Conservation (phyloP, 2,329 filamentous ascomycete species). For the Cordyceps javanica region DNA sequence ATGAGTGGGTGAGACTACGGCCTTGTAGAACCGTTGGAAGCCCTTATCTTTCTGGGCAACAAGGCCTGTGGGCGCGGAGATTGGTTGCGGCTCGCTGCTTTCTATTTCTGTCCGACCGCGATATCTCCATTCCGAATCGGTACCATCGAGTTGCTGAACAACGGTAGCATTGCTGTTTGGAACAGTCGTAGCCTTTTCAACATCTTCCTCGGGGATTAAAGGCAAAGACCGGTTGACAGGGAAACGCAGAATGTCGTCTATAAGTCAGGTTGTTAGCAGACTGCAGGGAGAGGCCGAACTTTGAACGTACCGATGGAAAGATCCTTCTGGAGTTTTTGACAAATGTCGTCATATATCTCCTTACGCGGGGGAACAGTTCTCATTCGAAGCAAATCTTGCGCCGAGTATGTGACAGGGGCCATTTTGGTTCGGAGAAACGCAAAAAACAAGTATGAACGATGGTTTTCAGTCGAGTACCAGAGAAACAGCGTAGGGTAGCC, state of each 20-base stretch:
- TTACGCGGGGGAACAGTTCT: slow-evolving; percentile 21
- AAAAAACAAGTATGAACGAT: slow-evolving; percentile 35
- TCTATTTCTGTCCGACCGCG: slow-evolving; percentile 40
- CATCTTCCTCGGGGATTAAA: slow-evolving; percentile 26
- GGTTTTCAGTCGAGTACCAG: slow-evolving; percentile 28
- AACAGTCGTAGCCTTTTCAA: slow-evolving; percentile 1
- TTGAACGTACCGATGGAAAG: slow-evolving; percentile 33
- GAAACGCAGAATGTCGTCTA: slow-evolving; percentile 28
- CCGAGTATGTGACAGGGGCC: slow-evolving; percentile 37
- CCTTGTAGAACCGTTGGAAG: slow-evolving; percentile 63
- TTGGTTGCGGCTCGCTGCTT: slow-evolving; percentile 37
- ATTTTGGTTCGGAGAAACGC: slow-evolving; percentile 34
- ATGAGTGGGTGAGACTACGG: slow-evolving; percentile 61
- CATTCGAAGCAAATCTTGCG: slow-evolving; percentile 37
- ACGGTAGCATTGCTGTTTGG: slow-evolving; percentile 14
- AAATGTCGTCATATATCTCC: slow-evolving; percentile 24
- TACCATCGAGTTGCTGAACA: slow-evolving; percentile 32
- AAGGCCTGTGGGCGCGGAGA: slow-evolving; percentile 47
- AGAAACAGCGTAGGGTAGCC: slow-evolving; percentile 34
- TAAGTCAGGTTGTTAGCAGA: slow-evolving; percentile 11
- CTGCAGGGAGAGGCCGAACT: neutral
- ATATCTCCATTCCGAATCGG: slow-evolving; percentile 39
- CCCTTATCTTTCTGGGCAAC: slow-evolving; percentile 54
- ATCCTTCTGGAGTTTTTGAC: slow-evolving; percentile 31
- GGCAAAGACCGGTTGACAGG: slow-evolving; percentile 22